Percentiles rank a stretch among this genome's conserved stretches.
Conservation (phyloP, 345 rosid species). For the Lepidium africanum region DNA sequence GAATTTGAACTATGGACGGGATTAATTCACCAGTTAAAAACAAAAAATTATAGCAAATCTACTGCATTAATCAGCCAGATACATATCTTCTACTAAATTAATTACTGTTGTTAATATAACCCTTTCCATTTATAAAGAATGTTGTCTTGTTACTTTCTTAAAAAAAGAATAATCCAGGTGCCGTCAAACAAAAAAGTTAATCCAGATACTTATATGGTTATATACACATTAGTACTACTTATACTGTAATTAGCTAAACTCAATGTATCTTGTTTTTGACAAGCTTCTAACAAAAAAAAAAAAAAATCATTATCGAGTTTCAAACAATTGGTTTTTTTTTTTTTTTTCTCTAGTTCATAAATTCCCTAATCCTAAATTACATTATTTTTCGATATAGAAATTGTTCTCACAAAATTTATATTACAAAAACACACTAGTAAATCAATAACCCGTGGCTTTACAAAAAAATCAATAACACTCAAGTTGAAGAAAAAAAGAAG, state of each 20-base stretch:
- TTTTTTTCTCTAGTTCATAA: not conserved
- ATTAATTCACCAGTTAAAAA: no score
- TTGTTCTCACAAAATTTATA: not conserved
- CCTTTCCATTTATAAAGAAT: not conserved
- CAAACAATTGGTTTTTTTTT: not conserved
- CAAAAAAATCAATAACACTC: conserved; percentile 5
- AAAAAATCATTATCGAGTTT: not conserved
- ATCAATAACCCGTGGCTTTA: not conserved
- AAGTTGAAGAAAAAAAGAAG: not conserved
- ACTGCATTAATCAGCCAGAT: not conserved
- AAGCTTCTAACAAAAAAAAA: not conserved
- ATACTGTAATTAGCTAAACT: not conserved
- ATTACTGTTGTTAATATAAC: not conserved
- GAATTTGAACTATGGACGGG: no score
- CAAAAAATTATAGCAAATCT: no score
- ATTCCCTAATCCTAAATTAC: not conserved
- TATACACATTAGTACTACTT: not conserved
- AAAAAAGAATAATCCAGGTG: no score
- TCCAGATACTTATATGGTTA: not conserved
- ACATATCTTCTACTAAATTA: not conserved
- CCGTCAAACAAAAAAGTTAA: no score
- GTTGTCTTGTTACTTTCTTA: not conserved
- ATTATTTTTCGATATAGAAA: not conserved
- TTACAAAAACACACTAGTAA: conserved; percentile 9
- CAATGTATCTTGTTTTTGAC: not conserved